Conservation (phyloP, 495 filamentous ascomycete genomes). For the Ascobolus immersus region DNA sequence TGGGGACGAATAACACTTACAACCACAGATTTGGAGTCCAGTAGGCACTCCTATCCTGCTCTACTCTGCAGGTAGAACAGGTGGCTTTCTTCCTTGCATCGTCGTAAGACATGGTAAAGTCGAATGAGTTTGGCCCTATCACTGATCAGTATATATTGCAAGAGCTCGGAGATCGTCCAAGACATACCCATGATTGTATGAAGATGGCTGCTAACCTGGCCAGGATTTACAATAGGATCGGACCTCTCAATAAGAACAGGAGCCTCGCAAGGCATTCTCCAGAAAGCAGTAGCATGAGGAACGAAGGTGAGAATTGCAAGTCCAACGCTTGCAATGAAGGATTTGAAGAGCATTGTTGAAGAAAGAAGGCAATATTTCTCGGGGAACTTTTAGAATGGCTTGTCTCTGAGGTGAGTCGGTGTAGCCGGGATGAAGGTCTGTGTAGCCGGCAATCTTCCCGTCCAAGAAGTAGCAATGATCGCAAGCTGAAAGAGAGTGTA, state of each 20-base stretch:
- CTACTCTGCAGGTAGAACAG: constrained; percentile 39
- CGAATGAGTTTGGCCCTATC: constrained; percentile 9
- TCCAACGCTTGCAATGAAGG: too few relatives aligned
- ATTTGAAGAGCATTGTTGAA: too few relatives aligned
- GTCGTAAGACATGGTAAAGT: constrained; percentile 24
- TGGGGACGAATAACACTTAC: too few relatives aligned
- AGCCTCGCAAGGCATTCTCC: constrained; percentile 56
- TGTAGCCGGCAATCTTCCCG: too few relatives aligned
- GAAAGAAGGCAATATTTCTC: too few relatives aligned
- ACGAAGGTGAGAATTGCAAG: too few relatives aligned
- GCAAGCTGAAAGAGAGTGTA: too few relatives aligned
- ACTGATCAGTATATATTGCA: not conserved
- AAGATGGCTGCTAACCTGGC: constrained; percentile 32
- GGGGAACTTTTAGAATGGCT: too few relatives aligned
- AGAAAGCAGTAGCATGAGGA: constrained; percentile 36
- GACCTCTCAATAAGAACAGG: constrained; percentile 27
- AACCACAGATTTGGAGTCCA: too few relatives aligned
- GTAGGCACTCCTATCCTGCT: constrained; percentile 41
- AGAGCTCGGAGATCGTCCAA: constrained; percentile 12
- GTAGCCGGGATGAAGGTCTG: too few relatives aligned
- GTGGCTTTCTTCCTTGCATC: constrained; percentile 24
- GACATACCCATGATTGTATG: constrained; percentile 49
- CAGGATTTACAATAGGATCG: constrained; percentile 45
- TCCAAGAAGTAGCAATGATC: too few relatives aligned
- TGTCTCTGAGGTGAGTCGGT: too few relatives aligned